Conservation (phyloP, 768 basidiomycete species). For the Phaeolepiota aurea region DNA sequence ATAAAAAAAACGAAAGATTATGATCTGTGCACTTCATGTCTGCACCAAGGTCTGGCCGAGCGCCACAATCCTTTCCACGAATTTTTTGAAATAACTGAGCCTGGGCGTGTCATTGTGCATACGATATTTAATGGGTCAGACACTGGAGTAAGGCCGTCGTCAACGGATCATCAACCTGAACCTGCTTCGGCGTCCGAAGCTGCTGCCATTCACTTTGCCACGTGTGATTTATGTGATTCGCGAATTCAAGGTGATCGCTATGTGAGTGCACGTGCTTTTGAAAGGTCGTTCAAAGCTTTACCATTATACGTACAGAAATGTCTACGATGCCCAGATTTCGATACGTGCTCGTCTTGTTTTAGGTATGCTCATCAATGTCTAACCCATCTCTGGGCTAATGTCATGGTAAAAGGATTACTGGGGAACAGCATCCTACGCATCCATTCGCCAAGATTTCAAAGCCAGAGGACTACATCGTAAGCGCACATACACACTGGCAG, state of each 20-base stretch:
- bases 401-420: slow-evolving; percentile 42
- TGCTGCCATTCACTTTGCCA: slow-evolving; percentile 49
- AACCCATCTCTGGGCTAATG: no score
- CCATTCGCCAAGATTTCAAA: slow-evolving; percentile 58
- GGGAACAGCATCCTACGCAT: slow-evolving; percentile 71
- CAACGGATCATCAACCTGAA: slow-evolving; percentile 3
- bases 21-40: slow-evolving; percentile 60
- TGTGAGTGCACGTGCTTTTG: slow-evolving; percentile 32
- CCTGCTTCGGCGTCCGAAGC: slow-evolving; percentile 7
- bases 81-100: slow-evolving; percentile 61
- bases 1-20: slow-evolving; percentile 45
- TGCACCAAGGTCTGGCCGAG: slow-evolving; percentile 36
- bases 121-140: slow-evolving; percentile 37
- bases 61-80: slow-evolving; percentile 56
- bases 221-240: slow-evolving; percentile 73
- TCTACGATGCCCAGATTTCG: slow-evolving; percentile 74
- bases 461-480: slow-evolving; percentile 49
- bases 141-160: slow-evolving; percentile 22
- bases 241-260: slow-evolving; percentile 63
- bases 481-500: slow-evolving; percentile 11
- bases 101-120: slow-evolving; percentile 59
- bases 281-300: no score
- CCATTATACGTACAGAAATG: no score
- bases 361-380: slow-evolving; percentile 29
- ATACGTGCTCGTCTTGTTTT: slow-evolving; percentile 68